Base-by-base conservation (phyloP, 805 yeast genomes). In the Monosporozyma servazzii region DNA sequence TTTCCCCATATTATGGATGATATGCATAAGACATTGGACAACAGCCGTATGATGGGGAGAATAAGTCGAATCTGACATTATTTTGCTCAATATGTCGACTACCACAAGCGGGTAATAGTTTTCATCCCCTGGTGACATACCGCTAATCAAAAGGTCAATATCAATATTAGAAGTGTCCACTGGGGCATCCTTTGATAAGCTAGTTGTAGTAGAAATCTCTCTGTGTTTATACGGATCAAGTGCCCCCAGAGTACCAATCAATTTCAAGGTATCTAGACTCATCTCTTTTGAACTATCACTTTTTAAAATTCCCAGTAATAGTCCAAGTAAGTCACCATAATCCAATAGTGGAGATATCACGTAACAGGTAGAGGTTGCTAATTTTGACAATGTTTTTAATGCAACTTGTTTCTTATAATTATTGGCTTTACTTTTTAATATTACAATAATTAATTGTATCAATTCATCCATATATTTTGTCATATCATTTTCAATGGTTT, bases 81-180 rank as follows among this genome's bases (percentile, higher is more conserved):
- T 84, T 54, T 84, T 87, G 81, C 90, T 78, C 54, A 93, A 70
- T 6, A 90, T 87, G 45, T 82, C 82, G 44, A 93, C 87, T 0
- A 91, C 98, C 23, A 93, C 98, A 0, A 96, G 89, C 2, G 98
- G 96, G 60, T 87, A 90, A 60, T 90, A 93, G 58, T 91, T 97
- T 51, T 90, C 98, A 58, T 78, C 78, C 0, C 95, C 84, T 1
- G 98, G 98, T 6, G 96, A 85, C 77, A 88, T 86, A 3, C 96
- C 96, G 61, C 87, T 87, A 90, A 93, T 88, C 49, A 93, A 73
- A 23, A 93, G 71, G 5, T 91, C 88, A 56, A 91, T 86, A 60
- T 93, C 99, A 30, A 65, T 63, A 50, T 68, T 68, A 2, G 71
- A 64, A 45, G 77, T 80, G 3, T 15, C 27, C 15, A 15, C n/a